Evolutionary conservation across 2,329 filamentous ascomycete genomes (phyloP), one percentile per base, ranked within the genome.

Genomic region (Cytospora chrysosperma): DNA sequence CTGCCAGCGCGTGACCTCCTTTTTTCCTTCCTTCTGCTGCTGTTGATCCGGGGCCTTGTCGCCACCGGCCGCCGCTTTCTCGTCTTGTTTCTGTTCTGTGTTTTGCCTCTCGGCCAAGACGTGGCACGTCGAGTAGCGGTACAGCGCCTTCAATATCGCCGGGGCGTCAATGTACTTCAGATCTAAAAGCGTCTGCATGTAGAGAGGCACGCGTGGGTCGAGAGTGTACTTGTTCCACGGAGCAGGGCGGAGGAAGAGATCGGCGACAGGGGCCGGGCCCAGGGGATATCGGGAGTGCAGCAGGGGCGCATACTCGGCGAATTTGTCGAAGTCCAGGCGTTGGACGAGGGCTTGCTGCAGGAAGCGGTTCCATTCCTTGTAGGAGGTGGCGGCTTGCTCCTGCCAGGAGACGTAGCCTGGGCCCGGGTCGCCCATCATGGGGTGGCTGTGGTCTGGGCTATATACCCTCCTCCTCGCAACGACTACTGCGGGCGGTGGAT

Each of bases 171-270:
- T 75, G 63, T 82, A 78, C 34, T 78, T 76, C 55, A 80, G 78
- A 34, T 79, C 75, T 51, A 82, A 77, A 54, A 89, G 79, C 21
- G 80, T 75, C 67, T 87, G 79, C 12, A 89, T 72, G 70, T 88
- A 90, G n/a, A 77, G 79, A 0, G 82, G 80, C 10, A 88, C 78
- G 66, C 85, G 81, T 10, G 85, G 83, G 68, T 89, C 86, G 69
- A 87, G 80, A 62, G 75, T 81, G 70, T 82, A 76, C 68, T 74
- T 70, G 69, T 81, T 81, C 56, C 73, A 72, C 24, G 77, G 74
- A 51, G 79, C 79, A 3, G 87, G 86, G 27, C 80, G 80, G 49
- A 90, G 76, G 68, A 87, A 82, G 59, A 89, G 72, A 67, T 87
- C 81, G 75, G 85, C 84, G 67, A 88, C 75, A 63, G 78, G 72